A percentile compares a stretch with the other conserved stretches of the same genome.
Evolutionary conservation across 768 basidiomycete genomes (phyloP).

Genomic region (Pulveroboletus sp.): DNA sequence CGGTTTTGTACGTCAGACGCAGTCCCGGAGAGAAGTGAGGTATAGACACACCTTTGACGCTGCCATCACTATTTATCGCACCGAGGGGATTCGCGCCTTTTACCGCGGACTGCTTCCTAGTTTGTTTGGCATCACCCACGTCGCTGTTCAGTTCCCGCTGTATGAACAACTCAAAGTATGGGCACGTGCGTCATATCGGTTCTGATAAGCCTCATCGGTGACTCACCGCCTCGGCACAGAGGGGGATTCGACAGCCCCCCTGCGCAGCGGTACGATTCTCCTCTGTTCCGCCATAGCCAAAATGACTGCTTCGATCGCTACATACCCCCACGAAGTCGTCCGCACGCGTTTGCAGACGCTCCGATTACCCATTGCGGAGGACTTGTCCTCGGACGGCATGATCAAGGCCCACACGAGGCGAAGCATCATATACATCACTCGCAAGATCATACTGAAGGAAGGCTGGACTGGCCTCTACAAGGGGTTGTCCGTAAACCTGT

Average conservation of each 20-base stretch:
- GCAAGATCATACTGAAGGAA: constrained; percentile 71
- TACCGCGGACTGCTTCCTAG: constrained; percentile 94
- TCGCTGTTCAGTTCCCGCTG: constrained; percentile 95
- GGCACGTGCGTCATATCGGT: constrained; percentile 60
- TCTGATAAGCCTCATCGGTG: constrained; percentile 1
- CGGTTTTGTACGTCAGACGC: constrained; percentile 55
- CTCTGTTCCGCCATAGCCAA: constrained; percentile 91
- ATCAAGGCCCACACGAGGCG: constrained; percentile 49
- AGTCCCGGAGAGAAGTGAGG: constrained; percentile 69
- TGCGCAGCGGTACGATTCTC: constrained; percentile 56
- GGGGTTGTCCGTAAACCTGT: constrained; percentile 88
- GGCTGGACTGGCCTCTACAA: constrained; percentile 90
- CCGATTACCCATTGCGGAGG: constrained; percentile 57
- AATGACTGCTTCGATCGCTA: constrained; percentile 92
- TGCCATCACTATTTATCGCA: constrained; percentile 80
- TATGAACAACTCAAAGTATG: constrained; percentile 89
- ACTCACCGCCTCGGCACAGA: constrained; percentile 17
- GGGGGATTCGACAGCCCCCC: constrained; percentile 28
- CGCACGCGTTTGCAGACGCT: constrained; percentile 96
- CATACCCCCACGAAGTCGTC: constrained; percentile 97
- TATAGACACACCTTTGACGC: constrained; percentile 92
- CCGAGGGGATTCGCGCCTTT: constrained; percentile 84
- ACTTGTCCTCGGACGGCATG: constrained; percentile 59
- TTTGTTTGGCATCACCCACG: constrained; percentile 88
- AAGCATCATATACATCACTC: constrained; percentile 72